These are phyloP conservation scores for Pelargonium australe DNA, from an alignment of 441 rosid species.

Conservation along the genomic window DNA sequence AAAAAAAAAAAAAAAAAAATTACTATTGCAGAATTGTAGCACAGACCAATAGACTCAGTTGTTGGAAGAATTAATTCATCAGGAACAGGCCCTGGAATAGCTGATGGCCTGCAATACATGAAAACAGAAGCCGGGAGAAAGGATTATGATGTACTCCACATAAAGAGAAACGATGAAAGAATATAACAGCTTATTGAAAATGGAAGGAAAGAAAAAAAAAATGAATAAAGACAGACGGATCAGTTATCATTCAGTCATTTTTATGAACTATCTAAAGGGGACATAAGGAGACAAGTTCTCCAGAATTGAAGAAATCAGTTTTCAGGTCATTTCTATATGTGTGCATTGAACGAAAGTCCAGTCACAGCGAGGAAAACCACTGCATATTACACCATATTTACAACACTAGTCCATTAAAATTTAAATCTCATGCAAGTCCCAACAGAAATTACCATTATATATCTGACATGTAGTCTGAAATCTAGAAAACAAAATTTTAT, in stretches of 20 bases:
- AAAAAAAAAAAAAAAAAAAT: neutral
- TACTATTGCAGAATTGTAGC: slow-evolving; percentile 17
- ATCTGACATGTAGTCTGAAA: neutral
- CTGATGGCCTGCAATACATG: slow-evolving; percentile 61
- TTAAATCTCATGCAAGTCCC: neutral
- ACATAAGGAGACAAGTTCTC: neutral
- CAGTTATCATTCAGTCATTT: neutral
- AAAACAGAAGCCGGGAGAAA: slow-evolving; percentile 17
- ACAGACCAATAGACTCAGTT: slow-evolving; percentile 84
- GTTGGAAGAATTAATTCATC: slow-evolving; percentile 83
- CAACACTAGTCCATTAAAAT: neutral
- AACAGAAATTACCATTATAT: neutral
- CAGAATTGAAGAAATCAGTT: neutral
- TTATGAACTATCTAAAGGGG: neutral
- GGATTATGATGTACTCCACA: neutral
- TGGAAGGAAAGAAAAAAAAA: neutral
- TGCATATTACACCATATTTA: neutral
- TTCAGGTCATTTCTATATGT: neutral
- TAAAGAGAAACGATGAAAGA: neutral
- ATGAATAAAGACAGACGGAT: neutral
- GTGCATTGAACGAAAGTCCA: neutral
- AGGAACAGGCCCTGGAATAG: slow-evolving; percentile 90
- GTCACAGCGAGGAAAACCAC: neutral
- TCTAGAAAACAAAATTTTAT: slow-evolving; percentile 13
- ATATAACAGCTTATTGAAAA: neutral